Percentiles rank a stretch among this genome's conserved stretches.
phyloP scores from a whole-genome alignment of 345 rosid genomes.

The Syzygium grande region DNA sequence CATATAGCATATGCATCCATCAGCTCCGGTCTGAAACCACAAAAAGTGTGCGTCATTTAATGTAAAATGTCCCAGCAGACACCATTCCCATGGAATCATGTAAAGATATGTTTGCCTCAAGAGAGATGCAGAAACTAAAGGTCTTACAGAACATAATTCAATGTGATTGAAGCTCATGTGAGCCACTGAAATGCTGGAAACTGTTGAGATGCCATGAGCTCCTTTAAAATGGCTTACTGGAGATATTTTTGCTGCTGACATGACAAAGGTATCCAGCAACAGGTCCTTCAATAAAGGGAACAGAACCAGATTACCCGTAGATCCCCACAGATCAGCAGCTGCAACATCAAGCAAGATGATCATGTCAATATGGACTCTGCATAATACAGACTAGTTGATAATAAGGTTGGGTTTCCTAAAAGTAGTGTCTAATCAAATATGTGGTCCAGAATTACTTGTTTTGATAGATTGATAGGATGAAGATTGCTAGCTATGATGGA shows the following conservation, averaged over 20 bases:
- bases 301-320: conserved; percentile 79
- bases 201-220: conserved; percentile 91
- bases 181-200: conserved; percentile 60
- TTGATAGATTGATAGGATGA: not conserved
- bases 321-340: conserved; percentile 97
- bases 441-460: not conserved
- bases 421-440: not conserved
- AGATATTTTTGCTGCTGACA: conserved; percentile 36
- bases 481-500: not conserved
- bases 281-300: conserved; percentile 56
- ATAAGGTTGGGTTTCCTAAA: not conserved
- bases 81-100: not conserved
- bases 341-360: conserved; percentile 8
- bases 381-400: not conserved
- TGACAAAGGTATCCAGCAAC: conserved; percentile 19
- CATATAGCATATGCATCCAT: conserved; percentile 92
- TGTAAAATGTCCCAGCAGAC: not conserved
- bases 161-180: conserved; percentile 36
- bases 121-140: not conserved
- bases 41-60: not conserved
- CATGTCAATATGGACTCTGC: not conserved
- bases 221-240: conserved; percentile 74
- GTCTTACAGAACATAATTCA: conserved; percentile 78
- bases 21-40: conserved; percentile 76
- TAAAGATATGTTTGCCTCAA: not conserved